These are phyloP conservation scores for Basidiobolus meristosporus DNA, from an alignment of 371 early-diverging fungal species.

Conservation along the genomic window DNA sequence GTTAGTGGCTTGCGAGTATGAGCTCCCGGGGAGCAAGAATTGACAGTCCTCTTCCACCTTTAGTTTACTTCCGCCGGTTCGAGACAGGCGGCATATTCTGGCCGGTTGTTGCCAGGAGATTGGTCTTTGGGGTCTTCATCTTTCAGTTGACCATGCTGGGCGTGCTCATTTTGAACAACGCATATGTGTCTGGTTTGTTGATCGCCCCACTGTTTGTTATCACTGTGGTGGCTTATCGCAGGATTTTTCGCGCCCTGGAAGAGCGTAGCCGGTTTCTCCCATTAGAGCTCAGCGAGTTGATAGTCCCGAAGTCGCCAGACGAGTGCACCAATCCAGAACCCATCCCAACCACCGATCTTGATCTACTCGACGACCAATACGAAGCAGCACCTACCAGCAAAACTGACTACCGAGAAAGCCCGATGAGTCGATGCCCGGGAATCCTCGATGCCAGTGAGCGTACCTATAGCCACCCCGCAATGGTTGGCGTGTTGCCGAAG, in stretches of 20 bases:
- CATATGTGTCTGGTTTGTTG: conserved; percentile 19
- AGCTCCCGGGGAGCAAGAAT: no score
- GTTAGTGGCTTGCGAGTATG: conserved; percentile 5
- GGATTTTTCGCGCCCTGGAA: conserved; percentile 28
- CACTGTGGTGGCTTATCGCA: conserved; percentile 26
- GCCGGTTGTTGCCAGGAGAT: conserved; percentile 39
- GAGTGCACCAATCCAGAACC: no score
- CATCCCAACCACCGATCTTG: background rate
- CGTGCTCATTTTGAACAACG: conserved; percentile 32
- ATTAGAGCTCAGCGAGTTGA: conserved; percentile 4
- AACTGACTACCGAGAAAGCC: conserved; percentile 44
- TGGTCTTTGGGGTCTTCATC: no score
- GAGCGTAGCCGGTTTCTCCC: conserved; percentile 23
- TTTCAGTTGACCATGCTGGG: conserved; percentile 68
- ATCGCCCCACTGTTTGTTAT: conserved; percentile 22
- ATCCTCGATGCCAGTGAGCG: conserved; percentile 54
- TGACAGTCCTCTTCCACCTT: no score
- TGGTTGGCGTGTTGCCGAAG: conserved; percentile 46
- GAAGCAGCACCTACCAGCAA: conserved; percentile 28
- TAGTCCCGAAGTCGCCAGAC: no score
- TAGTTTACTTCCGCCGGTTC: conserved; percentile 51
- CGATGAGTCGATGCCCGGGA: conserved; percentile 50
- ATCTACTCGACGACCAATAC: conserved; percentile 42
- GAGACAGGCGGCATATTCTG: conserved; percentile 64
- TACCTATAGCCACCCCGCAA: conserved; percentile 45